Evolutionary conservation across 2,329 filamentous ascomycete genomes (phyloP), one percentile per base, ranked within the genome.

Genomic region (Epichloe typhina): DNA sequence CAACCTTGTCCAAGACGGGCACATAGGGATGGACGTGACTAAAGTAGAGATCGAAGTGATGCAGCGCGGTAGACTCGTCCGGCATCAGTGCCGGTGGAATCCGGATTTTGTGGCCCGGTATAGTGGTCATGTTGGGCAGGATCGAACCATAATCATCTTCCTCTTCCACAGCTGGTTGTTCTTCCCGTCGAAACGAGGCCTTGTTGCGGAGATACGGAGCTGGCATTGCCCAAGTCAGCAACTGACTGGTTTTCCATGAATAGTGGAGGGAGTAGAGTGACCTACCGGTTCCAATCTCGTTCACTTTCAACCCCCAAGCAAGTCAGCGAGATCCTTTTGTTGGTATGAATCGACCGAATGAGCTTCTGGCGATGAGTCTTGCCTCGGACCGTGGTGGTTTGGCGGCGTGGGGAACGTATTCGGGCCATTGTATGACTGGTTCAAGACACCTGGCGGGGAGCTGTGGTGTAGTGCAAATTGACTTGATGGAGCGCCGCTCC

Each of bases 71-170:
- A 43, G 88, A 83, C 35, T 96, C 88, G 33, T 84, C 79, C 1
- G 91, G 91, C 89, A 97, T 95, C 61, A 97, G 77, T 60, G 94
- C 89, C 0, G 86, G 87, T 0, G 91, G 93, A 54, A 97, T 95
- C 37, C 88, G 81, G 52, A 95, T 84, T 52, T 85, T 89, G 21
- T 82, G 75, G 47, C 88, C 88, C 7, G 86, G 78, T 8, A 82
- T 79, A 6, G 77, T 76, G 15, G 79, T 76, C 36, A 84, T 77
- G 12, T 81, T 79, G 36, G 88, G 89, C 8, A 94, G 67, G 33
- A 77, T 69, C 43, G 81, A 78, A 57, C 88, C 85, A 53, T 77
- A 83, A 52, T 95, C 84, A 53, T 90, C 86, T 23, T 79, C 71
- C 11, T 83, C 86, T 53, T 86, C 83, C 36, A 86, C 67, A 0